Percentiles rank a stretch among this genome's conserved stretches.
phyloP scores from a whole-genome alignment of 192 early-diverging fungal species.

The Mortierella claussenii region DNA sequence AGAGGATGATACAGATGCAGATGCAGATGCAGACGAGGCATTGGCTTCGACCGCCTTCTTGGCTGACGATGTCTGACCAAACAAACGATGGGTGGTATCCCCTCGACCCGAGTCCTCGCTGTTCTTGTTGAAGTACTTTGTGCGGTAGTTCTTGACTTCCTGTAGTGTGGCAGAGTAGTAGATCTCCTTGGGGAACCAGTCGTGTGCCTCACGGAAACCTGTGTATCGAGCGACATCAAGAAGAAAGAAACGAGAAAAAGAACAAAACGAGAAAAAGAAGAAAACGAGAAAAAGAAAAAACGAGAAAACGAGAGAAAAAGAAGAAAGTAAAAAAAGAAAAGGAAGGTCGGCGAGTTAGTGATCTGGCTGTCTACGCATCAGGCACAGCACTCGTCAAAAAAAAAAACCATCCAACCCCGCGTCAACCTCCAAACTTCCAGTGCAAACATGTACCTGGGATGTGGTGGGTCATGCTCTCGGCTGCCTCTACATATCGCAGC shows the following conservation, averaged over 20 bases:
- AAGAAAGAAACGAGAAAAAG: no score
- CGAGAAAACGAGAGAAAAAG: no score
- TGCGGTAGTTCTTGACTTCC: conserved; percentile 17
- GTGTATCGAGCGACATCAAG: no score
- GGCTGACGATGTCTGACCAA: background rate
- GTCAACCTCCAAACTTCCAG: no score
- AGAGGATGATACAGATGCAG: no score
- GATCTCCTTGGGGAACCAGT: conserved; percentile 16
- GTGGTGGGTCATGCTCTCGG: conserved; percentile 19
- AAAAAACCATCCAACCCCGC: no score
- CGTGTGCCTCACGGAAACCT: conserved; percentile 15
- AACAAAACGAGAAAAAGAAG: no score
- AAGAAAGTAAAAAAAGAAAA: background rate
- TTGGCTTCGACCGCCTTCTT: no score
- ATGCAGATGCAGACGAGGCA: no score
- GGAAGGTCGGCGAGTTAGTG: background rate
- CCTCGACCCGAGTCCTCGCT: background rate
- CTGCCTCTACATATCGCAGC: conserved; percentile 15
- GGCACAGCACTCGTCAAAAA: background rate
- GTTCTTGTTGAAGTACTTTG: no score
- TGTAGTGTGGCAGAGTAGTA: conserved; percentile 24
- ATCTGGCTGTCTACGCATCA: no score
- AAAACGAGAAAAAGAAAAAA: no score
- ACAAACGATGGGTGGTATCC: background rate
- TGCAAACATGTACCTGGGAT: conserved; percentile 25